Percentiles rank a stretch among this genome's conserved stretches.
These are phyloP conservation scores for Conringia planisiliqua DNA, from an alignment of 345 rosid species.

Conservation along the genomic window DNA sequence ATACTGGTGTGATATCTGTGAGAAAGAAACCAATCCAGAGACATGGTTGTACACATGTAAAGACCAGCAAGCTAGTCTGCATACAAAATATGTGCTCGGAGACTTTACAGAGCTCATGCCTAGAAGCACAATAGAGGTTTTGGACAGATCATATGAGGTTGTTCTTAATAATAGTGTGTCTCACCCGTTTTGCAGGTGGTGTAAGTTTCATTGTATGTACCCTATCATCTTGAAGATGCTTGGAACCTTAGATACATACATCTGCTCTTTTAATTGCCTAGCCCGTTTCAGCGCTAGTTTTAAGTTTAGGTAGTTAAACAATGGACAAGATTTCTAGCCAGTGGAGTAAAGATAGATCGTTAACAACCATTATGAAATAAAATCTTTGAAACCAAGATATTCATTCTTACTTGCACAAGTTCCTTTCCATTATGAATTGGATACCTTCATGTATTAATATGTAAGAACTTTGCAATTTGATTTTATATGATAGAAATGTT, in stretches of 20 bases:
- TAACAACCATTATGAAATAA: too few relatives aligned
- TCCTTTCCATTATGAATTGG: too few relatives aligned
- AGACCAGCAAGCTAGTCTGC: neutral
- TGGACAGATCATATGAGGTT: neutral
- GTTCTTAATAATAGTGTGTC: neutral
- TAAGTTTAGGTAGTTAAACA: too few relatives aligned
- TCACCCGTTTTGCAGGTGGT: neutral
- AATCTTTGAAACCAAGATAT: too few relatives aligned
- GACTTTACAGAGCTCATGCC: neutral
- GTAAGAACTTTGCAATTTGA: too few relatives aligned
- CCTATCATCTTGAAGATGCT: neutral
- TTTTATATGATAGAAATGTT: too few relatives aligned
- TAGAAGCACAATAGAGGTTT: neutral
- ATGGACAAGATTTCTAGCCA: too few relatives aligned
- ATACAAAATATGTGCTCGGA: neutral
- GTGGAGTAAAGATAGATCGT: too few relatives aligned
- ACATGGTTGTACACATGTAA: neutral
- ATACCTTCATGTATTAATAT: too few relatives aligned
- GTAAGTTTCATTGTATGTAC: neutral
- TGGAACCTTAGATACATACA: neutral
- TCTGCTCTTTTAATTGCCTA: neutral
- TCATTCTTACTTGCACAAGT: too few relatives aligned
- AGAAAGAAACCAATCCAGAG: neutral
- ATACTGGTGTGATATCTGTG: neutral
- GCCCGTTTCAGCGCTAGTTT: too few relatives aligned